Evolutionary conservation across 371 early-diverging fungal genomes (phyloP).

Genomic region (Apophysomyces ossiformis): DNA sequence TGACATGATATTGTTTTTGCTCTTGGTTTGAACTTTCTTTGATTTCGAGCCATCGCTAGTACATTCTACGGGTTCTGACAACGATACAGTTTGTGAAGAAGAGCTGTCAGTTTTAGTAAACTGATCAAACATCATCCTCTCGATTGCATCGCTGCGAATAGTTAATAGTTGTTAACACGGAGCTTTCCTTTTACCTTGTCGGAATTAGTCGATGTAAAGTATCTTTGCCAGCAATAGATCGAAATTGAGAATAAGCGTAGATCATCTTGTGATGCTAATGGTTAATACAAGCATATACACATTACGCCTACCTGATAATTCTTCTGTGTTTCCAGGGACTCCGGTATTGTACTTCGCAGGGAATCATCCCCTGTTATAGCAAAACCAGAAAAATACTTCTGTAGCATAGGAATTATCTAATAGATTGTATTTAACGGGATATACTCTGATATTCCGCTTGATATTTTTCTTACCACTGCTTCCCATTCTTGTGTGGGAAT

Average conservation of each 20-base stretch:
- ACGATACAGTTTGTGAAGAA: conserved; percentile 15
- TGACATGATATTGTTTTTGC: conserved; percentile 20
- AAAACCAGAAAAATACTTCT: conserved; percentile 70
- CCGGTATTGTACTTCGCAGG: conserved; percentile 20
- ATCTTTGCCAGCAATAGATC: conserved; percentile 57
- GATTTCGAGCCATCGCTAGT: background rate
- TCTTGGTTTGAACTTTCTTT: conserved; percentile 9
- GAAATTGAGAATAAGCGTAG: conserved; percentile 62
- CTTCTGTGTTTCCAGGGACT: conserved; percentile 41
- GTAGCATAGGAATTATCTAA: conserved; percentile 63
- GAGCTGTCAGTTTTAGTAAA: conserved; percentile 30
- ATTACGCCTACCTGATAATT: conserved; percentile 42
- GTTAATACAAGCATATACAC: background rate
- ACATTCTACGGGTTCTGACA: conserved; percentile 14
- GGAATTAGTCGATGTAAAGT: conserved; percentile 62
- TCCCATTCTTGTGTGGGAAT: conserved; percentile 62
- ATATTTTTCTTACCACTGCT: conserved; percentile 40
- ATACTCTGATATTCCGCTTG: too few species aligned
- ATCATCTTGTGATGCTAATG: conserved; percentile 50
- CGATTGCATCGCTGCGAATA: conserved; percentile 58
- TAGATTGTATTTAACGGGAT: background rate
- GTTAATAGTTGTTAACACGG: background rate
- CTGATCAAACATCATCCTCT: conserved; percentile 54
- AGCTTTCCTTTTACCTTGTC: conserved; percentile 44
- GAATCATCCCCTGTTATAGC: conserved; percentile 33